Evolutionary conservation across 768 basidiomycete species (phyloP).

Genomic region (Termitomyces titanicus): DNA sequence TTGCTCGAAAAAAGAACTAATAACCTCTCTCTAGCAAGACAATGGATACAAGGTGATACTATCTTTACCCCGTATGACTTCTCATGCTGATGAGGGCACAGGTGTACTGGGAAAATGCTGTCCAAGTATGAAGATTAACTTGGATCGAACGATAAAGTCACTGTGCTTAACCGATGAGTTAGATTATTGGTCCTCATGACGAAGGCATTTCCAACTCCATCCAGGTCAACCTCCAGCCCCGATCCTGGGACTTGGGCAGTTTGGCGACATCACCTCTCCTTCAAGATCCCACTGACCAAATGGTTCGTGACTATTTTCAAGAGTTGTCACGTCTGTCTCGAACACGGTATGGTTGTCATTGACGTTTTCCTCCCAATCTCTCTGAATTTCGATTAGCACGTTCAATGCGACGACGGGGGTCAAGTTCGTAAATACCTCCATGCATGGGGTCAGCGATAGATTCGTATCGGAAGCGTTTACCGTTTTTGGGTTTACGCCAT

Average conservation of each 20-base stretch:
- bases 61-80: neutral
- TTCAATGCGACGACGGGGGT: conserved; percentile 37
- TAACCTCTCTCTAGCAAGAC: conserved; percentile 50
- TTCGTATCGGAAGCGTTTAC: conserved; percentile 58
- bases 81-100: conserved; percentile 21
- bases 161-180: conserved; percentile 1
- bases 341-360: conserved; percentile 19
- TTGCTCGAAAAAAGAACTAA: neutral
- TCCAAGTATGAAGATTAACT: conserved; percentile 52
- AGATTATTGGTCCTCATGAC: conserved; percentile 89
- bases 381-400: neutral
- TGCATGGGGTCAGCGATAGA: conserved; percentile 84
- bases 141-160: neutral
- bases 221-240: conserved; percentile 52
- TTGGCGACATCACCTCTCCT: conserved; percentile 41
- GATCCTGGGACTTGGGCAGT: conserved; percentile 34
- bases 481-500: conserved; percentile 54
- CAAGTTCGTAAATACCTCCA: conserved; percentile 81
- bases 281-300: conserved; percentile 53
- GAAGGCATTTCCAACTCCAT: conserved; percentile 70
- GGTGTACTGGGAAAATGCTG: conserved; percentile 90
- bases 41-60: conserved; percentile 78
- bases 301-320: conserved; percentile 57
- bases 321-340: conserved; percentile 29
- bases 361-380: neutral